These are phyloP conservation scores for Prunus salicina DNA, from an alignment of 306 rosid species.

Conservation along the genomic window DNA sequence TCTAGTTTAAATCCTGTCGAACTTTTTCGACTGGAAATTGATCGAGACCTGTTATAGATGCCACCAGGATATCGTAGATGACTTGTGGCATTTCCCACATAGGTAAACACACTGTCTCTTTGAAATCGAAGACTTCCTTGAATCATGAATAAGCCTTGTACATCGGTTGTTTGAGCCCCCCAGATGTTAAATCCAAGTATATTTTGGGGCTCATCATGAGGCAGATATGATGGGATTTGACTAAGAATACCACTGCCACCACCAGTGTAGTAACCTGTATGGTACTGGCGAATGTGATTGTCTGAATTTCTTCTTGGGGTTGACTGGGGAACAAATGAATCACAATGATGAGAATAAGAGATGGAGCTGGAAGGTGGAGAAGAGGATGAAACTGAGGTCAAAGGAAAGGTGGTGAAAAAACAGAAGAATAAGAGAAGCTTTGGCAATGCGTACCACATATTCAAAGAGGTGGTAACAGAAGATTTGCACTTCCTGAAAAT, in stretches of 20 bases:
- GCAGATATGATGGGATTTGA: not conserved
- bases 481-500: not conserved
- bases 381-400: not conserved
- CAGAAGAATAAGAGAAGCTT: slow-evolving; percentile 27
- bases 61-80: no score
- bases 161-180: slow-evolving; percentile 12
- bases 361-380: not conserved
- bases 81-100: slow-evolving; percentile 9
- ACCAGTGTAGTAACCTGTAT: slow-evolving; percentile 37
- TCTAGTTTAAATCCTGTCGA: slow-evolving; percentile 21
- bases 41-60: not conserved
- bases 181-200: not conserved
- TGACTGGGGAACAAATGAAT: slow-evolving; percentile 30
- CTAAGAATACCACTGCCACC: slow-evolving; percentile 18
- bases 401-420: not conserved
- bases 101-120: not conserved
- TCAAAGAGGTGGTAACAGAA: not conserved
- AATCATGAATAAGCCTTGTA: slow-evolving; percentile 30
- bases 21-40: not conserved
- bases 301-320: not conserved
- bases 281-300: not conserved
- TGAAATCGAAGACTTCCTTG: slow-evolving; percentile 19
- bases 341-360: slow-evolving; percentile 42
- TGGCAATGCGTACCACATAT: slow-evolving; percentile 6
- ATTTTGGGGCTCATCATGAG: not conserved